Percentiles rank a stretch among this genome's conserved stretches.
Conservation (phyloP, 2,329 filamentous ascomycete genomes). For the Colletotrichum kahawae region DNA sequence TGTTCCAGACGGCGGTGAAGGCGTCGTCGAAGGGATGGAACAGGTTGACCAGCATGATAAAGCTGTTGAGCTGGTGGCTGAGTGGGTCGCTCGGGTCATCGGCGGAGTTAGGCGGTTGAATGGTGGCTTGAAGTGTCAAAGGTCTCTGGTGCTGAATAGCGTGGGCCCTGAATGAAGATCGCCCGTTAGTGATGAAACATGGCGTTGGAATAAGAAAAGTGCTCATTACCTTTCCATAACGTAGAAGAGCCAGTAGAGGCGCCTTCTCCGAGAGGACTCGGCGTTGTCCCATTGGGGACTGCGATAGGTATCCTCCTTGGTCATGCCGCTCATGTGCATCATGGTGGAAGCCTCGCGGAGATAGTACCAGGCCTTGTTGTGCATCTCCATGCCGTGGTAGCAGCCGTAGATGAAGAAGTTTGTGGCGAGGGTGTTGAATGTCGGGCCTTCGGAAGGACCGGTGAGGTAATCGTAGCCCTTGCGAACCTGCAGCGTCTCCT, state of each 20-base stretch:
- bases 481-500: conserved; percentile 69
- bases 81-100: conserved; percentile 65
- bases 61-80: conserved; percentile 57
- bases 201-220: background rate
- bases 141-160: conserved; percentile 73
- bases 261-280: conserved; percentile 67
- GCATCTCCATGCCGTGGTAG: conserved; percentile 73
- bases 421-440: conserved; percentile 67
- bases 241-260: conserved; percentile 77
- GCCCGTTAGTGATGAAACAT: conserved; percentile 6
- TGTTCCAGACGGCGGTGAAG: conserved; percentile 71
- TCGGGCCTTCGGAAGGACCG: conserved; percentile 30
- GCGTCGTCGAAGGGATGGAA: conserved; percentile 71
- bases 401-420: conserved; percentile 81
- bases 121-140: conserved; percentile 71
- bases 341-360: conserved; percentile 79
- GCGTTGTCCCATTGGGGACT: conserved; percentile 54
- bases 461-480: conserved; percentile 67
- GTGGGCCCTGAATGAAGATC: conserved; percentile 58
- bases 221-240: conserved; percentile 70
- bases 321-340: conserved; percentile 64
- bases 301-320: conserved; percentile 67
- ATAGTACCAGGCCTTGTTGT: conserved; percentile 81
- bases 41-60: conserved; percentile 65
- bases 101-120: conserved; percentile 66